phyloP scores from a whole-genome alignment of 2,329 filamentous ascomycete species.

The Pseudonectria buxi region DNA sequence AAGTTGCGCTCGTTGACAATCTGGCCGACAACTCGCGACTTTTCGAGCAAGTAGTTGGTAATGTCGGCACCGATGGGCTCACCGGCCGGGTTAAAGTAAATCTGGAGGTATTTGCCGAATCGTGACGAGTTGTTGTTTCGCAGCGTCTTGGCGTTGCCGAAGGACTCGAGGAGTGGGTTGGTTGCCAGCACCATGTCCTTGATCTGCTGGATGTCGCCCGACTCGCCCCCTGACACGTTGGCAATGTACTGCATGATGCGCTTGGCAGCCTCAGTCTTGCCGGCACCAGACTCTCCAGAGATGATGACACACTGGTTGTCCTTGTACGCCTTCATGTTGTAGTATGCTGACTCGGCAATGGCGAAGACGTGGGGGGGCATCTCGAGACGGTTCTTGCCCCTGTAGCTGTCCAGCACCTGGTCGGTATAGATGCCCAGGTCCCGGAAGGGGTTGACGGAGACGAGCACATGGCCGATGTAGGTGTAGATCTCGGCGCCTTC shows the following conservation, averaged over 20 bases:
- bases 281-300: slow-evolving; percentile 93
- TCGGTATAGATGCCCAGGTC: slow-evolving; percentile 98
- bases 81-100: slow-evolving; percentile 87
- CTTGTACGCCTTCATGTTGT: slow-evolving; percentile 99
- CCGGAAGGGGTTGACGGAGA: slow-evolving; percentile 96
- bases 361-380: slow-evolving; percentile 94
- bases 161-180: slow-evolving; percentile 93
- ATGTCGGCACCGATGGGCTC: slow-evolving; percentile 96
- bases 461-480: slow-evolving; percentile 98
- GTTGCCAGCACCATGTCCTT: slow-evolving; percentile 99
- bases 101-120: slow-evolving; percentile 96
- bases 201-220: slow-evolving; percentile 87
- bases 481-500: slow-evolving; percentile 98
- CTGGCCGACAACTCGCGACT: slow-evolving; percentile 89
- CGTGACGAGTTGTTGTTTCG: slow-evolving; percentile 98
- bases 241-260: slow-evolving; percentile 99
- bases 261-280: slow-evolving; percentile 98
- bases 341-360: slow-evolving; percentile 92
- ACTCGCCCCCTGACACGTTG: slow-evolving; percentile 80
- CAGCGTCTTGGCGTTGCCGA: slow-evolving; percentile 96
- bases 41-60: slow-evolving; percentile 95
- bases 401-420: slow-evolving; percentile 84
- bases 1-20: slow-evolving; percentile 96
- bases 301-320: slow-evolving; percentile 99
- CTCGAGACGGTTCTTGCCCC: slow-evolving; percentile 94